Evolutionary conservation across 176 grass and related monocot genomes (phyloP), one percentile per base, ranked within the genome.

Genomic region (Aegilops umbellulata): DNA sequence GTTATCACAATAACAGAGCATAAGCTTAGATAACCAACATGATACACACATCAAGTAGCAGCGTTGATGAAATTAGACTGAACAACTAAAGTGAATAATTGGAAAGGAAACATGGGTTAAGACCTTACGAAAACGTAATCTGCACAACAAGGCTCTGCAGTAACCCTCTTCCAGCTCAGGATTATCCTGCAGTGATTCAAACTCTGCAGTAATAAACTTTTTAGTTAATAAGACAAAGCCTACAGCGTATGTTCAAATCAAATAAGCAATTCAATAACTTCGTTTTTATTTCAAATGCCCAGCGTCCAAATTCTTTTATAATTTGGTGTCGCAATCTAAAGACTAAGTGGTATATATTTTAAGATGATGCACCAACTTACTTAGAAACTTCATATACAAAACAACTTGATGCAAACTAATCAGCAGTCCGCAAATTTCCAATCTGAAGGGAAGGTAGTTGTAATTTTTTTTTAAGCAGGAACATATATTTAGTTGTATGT

Each of bases 91-190:
- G 29, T 63, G 68, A 49, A 67, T 16, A 84, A 91, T 69, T 76
- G 34, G 72, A 83, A 20, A 92, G 86, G 93, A 95, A 92, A 88
- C 78, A 88, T 77, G 86, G 87, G 88, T 85, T 87, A 86, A 98
- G 92, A 98, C 96, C 96, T 98, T 98, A 98, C 93, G 96, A 98
- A 98, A 98, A 91, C 93, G 96, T 91, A 98, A 98, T 88, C 96
- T 87, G 82, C 96, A 94, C 65, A 98, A 86, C 76, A 98, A 46
- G 82, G 93, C 86, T 91, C 82, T 93, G 90, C 96, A 98, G 76
- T 94, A 98, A 77, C 86, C 93, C 79, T 94, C 96, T 88, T 98
- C 96, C 66, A 95, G 82, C 38, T 95, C 86, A 81, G 96, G 88
- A 90, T 95, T 95, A 76, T 82, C 92, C 77, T 98, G 96, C 61